Evolutionary conservation across 139 green algal genomes (phyloP).

Genomic region (Astrephomene gubernaculifera): DNA sequence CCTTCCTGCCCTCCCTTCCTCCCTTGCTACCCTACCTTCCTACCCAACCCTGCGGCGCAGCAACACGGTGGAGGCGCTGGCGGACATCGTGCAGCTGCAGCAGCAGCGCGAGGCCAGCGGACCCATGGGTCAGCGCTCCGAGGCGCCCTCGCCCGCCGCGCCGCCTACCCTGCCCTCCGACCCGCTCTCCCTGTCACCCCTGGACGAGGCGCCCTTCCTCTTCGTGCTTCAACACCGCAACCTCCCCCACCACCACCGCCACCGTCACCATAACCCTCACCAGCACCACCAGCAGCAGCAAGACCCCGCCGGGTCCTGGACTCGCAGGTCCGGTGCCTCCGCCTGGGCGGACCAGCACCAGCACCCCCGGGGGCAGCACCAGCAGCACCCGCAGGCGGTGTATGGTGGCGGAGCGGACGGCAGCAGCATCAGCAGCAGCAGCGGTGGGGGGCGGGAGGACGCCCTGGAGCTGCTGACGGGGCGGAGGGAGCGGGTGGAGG

Average conservation of each 20-base stretch:
- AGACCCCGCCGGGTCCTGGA: no score
- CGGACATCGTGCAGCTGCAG: conserved; percentile 9
- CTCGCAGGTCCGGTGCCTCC: no score
- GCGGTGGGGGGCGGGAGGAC: not conserved
- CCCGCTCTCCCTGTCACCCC: conserved; percentile 56
- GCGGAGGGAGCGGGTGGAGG: not conserved
- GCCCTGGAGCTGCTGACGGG: conserved; percentile 12
- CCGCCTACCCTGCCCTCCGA: conserved; percentile 52
- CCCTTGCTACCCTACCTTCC: no score
- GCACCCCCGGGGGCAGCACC: no score
- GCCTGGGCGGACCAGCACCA: no score
- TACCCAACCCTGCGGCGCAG: not conserved
- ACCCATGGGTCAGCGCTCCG: conserved; percentile 19
- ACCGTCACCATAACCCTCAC: no score
- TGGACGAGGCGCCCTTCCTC: conserved; percentile 56
- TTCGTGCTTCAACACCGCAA: conserved; percentile 46
- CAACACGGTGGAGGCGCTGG: not conserved
- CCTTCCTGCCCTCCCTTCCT: no score
- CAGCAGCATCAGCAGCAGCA: not conserved
- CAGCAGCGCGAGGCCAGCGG: conserved; percentile 7
- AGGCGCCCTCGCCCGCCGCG: not conserved
- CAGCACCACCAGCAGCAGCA: no score
- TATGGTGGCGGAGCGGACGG: no score
- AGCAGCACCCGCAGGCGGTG: no score
- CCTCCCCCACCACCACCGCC: no score